Base-by-base conservation (phyloP, 2,329 filamentous ascomycete species). In the Huntiella savannae region DNA sequence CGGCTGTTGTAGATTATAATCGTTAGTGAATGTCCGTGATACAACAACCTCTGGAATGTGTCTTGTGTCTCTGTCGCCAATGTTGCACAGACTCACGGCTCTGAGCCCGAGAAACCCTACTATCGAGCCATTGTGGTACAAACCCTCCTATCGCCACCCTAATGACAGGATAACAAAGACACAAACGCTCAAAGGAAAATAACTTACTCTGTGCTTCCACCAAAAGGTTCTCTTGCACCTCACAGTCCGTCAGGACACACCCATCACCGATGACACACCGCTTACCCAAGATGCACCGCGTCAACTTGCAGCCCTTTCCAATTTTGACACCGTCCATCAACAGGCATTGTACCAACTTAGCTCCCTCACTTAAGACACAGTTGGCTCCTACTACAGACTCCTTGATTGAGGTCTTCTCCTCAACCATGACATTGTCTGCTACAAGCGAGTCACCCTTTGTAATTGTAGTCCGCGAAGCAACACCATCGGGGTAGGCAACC, bases 271-370 rank as follows among this genome's bases (percentile, higher is more conserved):
- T 75, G 55, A 81, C 78, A 53, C 79, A 82, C 51, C 84, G 67
- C 56, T 79, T 75, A 4, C 91, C 91, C 36, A 96, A 63, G 32
- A 96, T 82, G 57, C 87, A 95, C 16, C 83, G 82, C 1, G 82
- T 91, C 44, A 96, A 66, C 59, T 85, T 85, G 57, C 80, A 87
- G 38, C 81, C 79, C 55, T 84, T 82, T 11, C 84, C 87, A 10
- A 98, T 71, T 5, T 83, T 77, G 1, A 83, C 87, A 3, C 84
- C 84, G 50, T 96, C 88, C 85, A 96, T 95, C 15, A 96, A 65
- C 41, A 96, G 62, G 60, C 88, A 96, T 52, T 87, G 75, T n/a
- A 77, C 78, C 39, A 98, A 63, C 53, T 87, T 82, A 28, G 82
- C 85, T n/a, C 86, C 85, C 54, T 80, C 77, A 51, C 79, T 77